Base-by-base conservation (phyloP, 139 green algal genomes). In the Picochlorum sp. region DNA sequence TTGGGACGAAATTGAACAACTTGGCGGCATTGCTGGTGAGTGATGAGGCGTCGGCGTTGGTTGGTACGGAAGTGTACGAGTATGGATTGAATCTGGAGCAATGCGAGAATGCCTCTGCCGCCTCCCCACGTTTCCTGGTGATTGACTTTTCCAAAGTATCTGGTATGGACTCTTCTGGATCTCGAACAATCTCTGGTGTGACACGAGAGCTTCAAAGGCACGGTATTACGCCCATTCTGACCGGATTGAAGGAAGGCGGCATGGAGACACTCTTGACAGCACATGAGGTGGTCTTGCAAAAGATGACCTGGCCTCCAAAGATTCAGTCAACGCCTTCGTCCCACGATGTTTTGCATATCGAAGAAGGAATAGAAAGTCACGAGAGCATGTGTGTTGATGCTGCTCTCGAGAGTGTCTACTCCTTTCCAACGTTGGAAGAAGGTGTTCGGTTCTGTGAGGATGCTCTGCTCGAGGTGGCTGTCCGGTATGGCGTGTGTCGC, bases 391-490 rank as follows among this genome's bases (percentile, higher is more conserved):
- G 50, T 26, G 50, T 49, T 58, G 50, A 58, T 11, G 10, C 50
- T 2, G 23, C 23, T 49, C 23, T 58, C 1, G 50, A 58, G 7
- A 41, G 34, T 41, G 34, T 41, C 0, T 41, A 41, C 34, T 41
- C 34, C 38, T 77, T 72, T 26, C 11, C 23, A 15, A 63, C 45
- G 0, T 34, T 76, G 31, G 70, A 76, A 45, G 45, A 76, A 49
- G 70, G 57, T 18, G 64, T 77, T n/a, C 28, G 67, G 15, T 68
- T 54, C 38, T 73, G 67, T 41, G 59, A 73, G 47, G 67, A 68
- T 44, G 45, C 55, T n/a, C 13, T 73, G 15, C 26, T 73, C 23
- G 47, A 68, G 47, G 59, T 73, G 1, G 59, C 30, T 3, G 63
- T 67, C 49, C 21, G 49, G 11, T 62, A 45, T 59, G 65, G 65